Evolutionary conservation across 2,329 filamentous ascomycete genomes (phyloP).

Genomic region (Aspergillus fijiensis): DNA sequence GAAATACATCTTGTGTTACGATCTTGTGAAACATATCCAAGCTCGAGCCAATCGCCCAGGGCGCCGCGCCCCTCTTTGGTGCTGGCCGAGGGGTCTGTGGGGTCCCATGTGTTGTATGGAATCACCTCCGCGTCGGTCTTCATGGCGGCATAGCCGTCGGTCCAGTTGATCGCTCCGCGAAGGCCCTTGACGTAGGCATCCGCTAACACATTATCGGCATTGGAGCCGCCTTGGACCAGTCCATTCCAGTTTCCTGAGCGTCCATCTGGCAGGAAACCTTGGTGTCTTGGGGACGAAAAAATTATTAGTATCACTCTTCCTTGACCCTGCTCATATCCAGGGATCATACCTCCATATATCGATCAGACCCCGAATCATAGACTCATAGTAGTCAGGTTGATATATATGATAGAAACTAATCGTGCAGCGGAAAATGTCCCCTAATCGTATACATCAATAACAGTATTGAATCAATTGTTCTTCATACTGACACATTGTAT

Average conservation of each 20-base stretch:
- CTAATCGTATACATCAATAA: slow-evolving; percentile 39
- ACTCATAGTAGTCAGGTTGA: slow-evolving; percentile 62
- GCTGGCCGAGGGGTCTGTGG: slow-evolving; percentile 54
- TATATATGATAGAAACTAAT: slow-evolving; percentile 66
- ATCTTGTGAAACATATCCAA: slow-evolving; percentile 63
- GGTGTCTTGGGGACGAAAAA: slow-evolving; percentile 17
- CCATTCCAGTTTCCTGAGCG: slow-evolving; percentile 67
- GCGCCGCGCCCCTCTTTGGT: slow-evolving; percentile 69
- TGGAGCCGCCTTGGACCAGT: slow-evolving; percentile 64
- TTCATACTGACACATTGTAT: slow-evolving; percentile 51
- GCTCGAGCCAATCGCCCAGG: slow-evolving; percentile 64
- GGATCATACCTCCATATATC: slow-evolving; percentile 63
- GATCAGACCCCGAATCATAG: slow-evolving; percentile 65
- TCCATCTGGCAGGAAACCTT: slow-evolving; percentile 65
- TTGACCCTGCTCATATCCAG: neutral
- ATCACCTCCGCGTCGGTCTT: slow-evolving; percentile 64
- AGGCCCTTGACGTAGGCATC: slow-evolving; percentile 72
- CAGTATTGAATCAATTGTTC: neutral
- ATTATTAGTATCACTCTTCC: neutral
- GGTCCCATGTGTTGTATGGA: slow-evolving; percentile 61
- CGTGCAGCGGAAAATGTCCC: slow-evolving; percentile 65
- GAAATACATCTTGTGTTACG: slow-evolving; percentile 61
- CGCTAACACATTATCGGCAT: slow-evolving; percentile 69
- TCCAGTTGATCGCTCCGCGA: slow-evolving; percentile 63
- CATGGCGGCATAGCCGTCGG: slow-evolving; percentile 63